A percentile compares a stretch with the other conserved stretches of the same genome.
These are phyloP conservation scores for Saccharomycopsis oosterbeekiorum DNA, from an alignment of 805 yeast genomes.

Conservation along the genomic window DNA sequence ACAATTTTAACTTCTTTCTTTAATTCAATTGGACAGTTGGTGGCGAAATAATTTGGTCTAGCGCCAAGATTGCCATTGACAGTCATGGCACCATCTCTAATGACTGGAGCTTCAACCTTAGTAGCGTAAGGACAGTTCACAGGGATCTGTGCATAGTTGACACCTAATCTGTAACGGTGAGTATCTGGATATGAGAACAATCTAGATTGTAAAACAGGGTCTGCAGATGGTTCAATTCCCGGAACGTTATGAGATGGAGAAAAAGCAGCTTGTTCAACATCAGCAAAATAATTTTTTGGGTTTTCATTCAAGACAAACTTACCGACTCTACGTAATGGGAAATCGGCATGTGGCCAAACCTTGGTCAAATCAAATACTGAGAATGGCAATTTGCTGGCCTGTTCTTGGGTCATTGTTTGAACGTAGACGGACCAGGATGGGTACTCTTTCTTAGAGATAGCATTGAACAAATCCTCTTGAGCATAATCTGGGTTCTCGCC, in stretches of 20 bases:
- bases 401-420: conserved; percentile 78
- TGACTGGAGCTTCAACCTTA: conserved; percentile 47
- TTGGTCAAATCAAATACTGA: conserved; percentile 86
- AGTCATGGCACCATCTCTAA: conserved; percentile 75
- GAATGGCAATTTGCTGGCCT: conserved; percentile 66
- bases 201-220: conserved; percentile 76
- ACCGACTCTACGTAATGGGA: conserved; percentile 82
- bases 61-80: conserved; percentile 65
- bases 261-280: conserved; percentile 78
- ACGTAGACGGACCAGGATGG: conserved; percentile 83
- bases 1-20: conserved; percentile 36
- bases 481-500: conserved; percentile 79
- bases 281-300: conserved; percentile 82
- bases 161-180: conserved; percentile 68
- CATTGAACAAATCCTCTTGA: conserved; percentile 68
- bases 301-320: conserved; percentile 70
- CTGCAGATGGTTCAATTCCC: conserved; percentile 72
- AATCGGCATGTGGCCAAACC: conserved; percentile 83
- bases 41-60: conserved; percentile 65
- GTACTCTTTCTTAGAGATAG: conserved; percentile 65
- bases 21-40: conserved; percentile 39
- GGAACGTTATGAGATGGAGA: conserved; percentile 82
- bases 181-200: conserved; percentile 79
- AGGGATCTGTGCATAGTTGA: conserved; percentile 78
- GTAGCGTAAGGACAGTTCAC: conserved; percentile 71